Percentiles rank a stretch among this genome's conserved stretches.
These are phyloP conservation scores for Microbotryum scabiosae DNA, from an alignment of 1,284 basidiomycete genomes.

Conservation along the genomic window DNA sequence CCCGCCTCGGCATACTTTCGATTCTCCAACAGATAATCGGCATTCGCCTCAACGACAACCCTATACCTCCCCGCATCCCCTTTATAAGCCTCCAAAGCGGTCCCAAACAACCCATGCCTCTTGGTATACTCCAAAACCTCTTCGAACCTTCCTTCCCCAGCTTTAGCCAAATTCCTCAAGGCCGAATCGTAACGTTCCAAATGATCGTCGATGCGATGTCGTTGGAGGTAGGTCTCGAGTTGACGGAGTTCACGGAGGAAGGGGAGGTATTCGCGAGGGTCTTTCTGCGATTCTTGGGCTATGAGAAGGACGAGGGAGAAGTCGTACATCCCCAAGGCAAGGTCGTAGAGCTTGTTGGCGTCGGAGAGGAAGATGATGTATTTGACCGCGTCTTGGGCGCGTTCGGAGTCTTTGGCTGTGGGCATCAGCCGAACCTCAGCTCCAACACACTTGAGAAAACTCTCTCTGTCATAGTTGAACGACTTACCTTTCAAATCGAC, in stretches of 20 bases:
- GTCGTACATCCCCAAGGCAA: constrained; percentile 97
- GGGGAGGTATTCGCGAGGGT: constrained; percentile 94
- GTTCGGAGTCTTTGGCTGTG: constrained; percentile 58
- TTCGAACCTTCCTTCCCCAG: constrained; percentile 62
- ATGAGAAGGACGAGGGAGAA: constrained; percentile 91
- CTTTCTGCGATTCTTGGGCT: constrained; percentile 96
- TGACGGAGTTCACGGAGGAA: constrained; percentile 84
- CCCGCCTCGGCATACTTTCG: constrained; percentile 78
- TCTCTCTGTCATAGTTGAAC: neutral
- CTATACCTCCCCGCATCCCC: constrained; percentile 52
- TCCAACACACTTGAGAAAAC: neutral
- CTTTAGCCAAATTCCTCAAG: constrained; percentile 61
- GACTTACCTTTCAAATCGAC: constrained; percentile 62
- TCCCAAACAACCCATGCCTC: constrained; percentile 64
- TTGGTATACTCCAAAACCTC: constrained; percentile 75
- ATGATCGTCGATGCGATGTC: constrained; percentile 89
- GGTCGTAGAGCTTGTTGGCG: constrained; percentile 82
- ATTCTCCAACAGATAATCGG: constrained; percentile 77
- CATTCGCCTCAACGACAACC: constrained; percentile 73
- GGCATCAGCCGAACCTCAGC: neutral
- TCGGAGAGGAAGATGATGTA: constrained; percentile 98
- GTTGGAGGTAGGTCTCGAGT: constrained; percentile 71
- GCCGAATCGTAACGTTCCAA: constrained; percentile 69
- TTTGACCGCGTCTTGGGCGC: constrained; percentile 92
- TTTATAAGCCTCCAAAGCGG: constrained; percentile 65